phyloP scores from a whole-genome alignment of 2,329 filamentous ascomycete species.

The Metarhizium brunneum region DNA sequence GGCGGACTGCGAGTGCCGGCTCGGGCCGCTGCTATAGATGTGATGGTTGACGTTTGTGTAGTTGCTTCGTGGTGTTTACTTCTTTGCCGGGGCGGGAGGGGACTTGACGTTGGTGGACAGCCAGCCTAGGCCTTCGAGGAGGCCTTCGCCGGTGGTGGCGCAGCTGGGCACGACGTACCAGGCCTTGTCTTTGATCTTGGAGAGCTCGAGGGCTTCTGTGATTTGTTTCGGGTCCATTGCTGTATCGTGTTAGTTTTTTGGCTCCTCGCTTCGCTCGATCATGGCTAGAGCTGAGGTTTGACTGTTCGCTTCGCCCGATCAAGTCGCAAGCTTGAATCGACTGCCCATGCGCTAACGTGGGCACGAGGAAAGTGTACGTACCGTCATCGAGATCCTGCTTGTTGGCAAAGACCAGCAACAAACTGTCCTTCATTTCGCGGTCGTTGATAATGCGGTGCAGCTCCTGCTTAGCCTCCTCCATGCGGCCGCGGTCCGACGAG shows the following conservation, averaged over 20 bases:
- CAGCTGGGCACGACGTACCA: conserved; percentile 81
- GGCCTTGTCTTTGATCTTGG: conserved; percentile 71
- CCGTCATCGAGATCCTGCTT: conserved; percentile 91
- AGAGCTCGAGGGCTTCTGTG: conserved; percentile 66
- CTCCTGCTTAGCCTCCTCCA: conserved; percentile 89
- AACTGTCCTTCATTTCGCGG: conserved; percentile 91
- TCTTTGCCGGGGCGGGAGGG: conserved; percentile 44
- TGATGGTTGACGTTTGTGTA: not conserved
- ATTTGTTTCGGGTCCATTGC: conserved; percentile 75
- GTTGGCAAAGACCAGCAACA: conserved; percentile 94
- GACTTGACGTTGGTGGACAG: conserved; percentile 77
- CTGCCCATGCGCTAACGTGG: no score
- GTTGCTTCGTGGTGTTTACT: conserved; percentile 21
- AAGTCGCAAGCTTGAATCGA: no score
- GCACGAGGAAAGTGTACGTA: conserved; percentile 25
- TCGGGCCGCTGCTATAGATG: no score
- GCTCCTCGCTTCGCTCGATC: not conserved
- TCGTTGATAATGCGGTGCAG: conserved; percentile 97
- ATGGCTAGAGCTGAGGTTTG: no score
- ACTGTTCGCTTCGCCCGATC: no score
- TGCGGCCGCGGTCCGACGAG: conserved; percentile 81
- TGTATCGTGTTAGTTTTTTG: conserved; percentile 21
- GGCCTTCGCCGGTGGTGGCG: conserved; percentile 70
- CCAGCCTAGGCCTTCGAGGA: conserved; percentile 75
- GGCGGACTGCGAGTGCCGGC: no score